Evolutionary conservation across 805 yeast genomes (phyloP).

Genomic region (Pichia manshurica): DNA sequence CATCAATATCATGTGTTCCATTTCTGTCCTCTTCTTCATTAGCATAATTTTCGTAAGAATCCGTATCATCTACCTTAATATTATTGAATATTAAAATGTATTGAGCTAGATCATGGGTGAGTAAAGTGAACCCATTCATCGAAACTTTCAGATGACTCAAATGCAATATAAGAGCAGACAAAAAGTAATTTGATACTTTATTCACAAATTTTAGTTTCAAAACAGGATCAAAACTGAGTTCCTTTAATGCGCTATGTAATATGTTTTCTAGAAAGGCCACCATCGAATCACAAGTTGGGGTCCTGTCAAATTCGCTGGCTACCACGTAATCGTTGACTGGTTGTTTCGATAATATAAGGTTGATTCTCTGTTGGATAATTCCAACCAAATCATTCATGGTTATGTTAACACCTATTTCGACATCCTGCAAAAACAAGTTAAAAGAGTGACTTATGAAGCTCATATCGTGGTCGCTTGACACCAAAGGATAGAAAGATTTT

Average conservation of each 20-base stretch:
- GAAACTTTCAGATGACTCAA: conserved; percentile 70
- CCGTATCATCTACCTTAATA: conserved; percentile 9
- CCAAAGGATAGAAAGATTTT: conserved; percentile 69
- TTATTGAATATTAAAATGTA: conserved; percentile 43
- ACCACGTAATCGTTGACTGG: conserved; percentile 51
- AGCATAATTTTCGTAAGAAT: conserved; percentile 1
- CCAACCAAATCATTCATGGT: conserved; percentile 56
- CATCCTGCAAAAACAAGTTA: conserved; percentile 26
- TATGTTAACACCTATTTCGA: conserved; percentile 59
- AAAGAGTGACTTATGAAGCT: conserved; percentile 18
- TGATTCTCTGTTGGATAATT: conserved; percentile 46
- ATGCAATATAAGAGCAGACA: conserved; percentile 60
- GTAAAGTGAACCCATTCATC: conserved; percentile 74
- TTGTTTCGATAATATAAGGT: conserved; percentile 53
- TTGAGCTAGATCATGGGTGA: conserved; percentile 76
- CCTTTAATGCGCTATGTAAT: conserved; percentile 35
- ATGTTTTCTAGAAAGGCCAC: conserved; percentile 41
- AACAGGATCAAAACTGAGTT: conserved; percentile 19
- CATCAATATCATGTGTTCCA: conserved; percentile 30
- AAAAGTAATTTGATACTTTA: conserved; percentile 24
- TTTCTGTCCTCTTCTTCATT: background rate
- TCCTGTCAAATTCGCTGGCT: conserved; percentile 44
- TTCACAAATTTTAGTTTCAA: conserved; percentile 21
- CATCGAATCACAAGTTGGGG: conserved; percentile 63
- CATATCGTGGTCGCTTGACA: conserved; percentile 27